Base-by-base conservation (phyloP, 495 filamentous ascomycete species). In the Penicillium daleae region DNA sequence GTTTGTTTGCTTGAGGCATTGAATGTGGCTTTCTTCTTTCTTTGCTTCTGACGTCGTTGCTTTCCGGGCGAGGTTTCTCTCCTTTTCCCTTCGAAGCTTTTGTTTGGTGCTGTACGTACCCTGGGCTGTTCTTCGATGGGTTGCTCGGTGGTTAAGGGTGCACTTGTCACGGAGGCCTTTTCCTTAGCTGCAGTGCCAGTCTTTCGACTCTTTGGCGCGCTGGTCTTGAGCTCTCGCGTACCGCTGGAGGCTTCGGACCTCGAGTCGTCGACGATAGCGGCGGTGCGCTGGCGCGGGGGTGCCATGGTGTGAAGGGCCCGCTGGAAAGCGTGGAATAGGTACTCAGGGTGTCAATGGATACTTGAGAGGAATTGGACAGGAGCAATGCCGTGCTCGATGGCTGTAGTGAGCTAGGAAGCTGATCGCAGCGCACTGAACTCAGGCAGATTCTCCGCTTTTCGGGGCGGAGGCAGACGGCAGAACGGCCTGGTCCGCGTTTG, bases 231-330 rank as follows among this genome's bases (percentile, higher is more conserved):
- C 63, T 84, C 81, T 70, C 77, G 78, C 19, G 81, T 78, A 57
- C 76, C 76, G 59, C 82, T 84, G 24, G 82, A 84, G 31, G 80
- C 78, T 74, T 85, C 83, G 22, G 82, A 84, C 42, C 82, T 74
- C 42, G 83, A 84, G 69, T 85, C 83, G 54, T 85, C 83, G 29
- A 76, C 69, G 51, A 74, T 63, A 17, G 75, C 76, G 51, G 77
- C 65, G 50, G 76, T 72, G 49, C 78, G 76, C 67, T 79, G 78
- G 55, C 79, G 79, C 72, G 79, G 79, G 72, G 79, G 79, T 63
- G 79, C 77, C 79, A 82, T 82, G 60, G 58, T 61, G 64, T 31
- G 32, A 31, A 55, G 50, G 44, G 58, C 63, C 42, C 32, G 57
- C 40, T n/a, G 53, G 27, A 53, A 40, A 57, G 50, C 53, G 33